These are phyloP conservation scores for Starmerella vitae DNA, from an alignment of 805 yeast species.

Conservation along the genomic window DNA sequence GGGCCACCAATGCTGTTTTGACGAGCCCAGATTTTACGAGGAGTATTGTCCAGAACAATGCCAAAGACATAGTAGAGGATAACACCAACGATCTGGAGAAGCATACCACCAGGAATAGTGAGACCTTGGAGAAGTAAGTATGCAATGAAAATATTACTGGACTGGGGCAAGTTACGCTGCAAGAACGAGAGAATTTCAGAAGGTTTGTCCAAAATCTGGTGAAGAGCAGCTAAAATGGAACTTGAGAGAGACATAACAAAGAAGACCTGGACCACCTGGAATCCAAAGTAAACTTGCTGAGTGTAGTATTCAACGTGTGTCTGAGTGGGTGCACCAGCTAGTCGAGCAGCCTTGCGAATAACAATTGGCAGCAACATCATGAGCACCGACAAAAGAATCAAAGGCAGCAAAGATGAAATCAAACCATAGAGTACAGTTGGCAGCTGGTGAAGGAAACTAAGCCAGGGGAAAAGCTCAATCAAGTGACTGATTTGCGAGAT, in stretches of 20 bases:
- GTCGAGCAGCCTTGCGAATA: conserved; percentile 60
- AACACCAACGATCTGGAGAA: conserved; percentile 63
- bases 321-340: conserved; percentile 56
- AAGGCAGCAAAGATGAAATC: conserved; percentile 77
- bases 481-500: conserved; percentile 71
- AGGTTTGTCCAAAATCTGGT: conserved; percentile 58
- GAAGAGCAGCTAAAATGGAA: conserved; percentile 64
- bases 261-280: conserved; percentile 83
- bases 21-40: conserved; percentile 83
- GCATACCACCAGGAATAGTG: conserved; percentile 56
- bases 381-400: conserved; percentile 62
- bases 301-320: conserved; percentile 69
- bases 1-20: conserved; percentile 49
- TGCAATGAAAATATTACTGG: conserved; percentile 79
- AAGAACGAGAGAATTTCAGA: conserved; percentile 56
- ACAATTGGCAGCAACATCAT: conserved; percentile 81
- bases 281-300: conserved; percentile 79
- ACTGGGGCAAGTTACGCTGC: conserved; percentile 68
- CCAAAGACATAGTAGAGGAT: conserved; percentile 61
- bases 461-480: conserved; percentile 36
- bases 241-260: conserved; percentile 74
- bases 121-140: conserved; percentile 75
- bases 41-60: conserved; percentile 64
- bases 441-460: conserved; percentile 60
- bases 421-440: conserved; percentile 64